Base-by-base conservation (phyloP, 192 early-diverging fungal genomes). In the Backusella tarrabulga region DNA sequence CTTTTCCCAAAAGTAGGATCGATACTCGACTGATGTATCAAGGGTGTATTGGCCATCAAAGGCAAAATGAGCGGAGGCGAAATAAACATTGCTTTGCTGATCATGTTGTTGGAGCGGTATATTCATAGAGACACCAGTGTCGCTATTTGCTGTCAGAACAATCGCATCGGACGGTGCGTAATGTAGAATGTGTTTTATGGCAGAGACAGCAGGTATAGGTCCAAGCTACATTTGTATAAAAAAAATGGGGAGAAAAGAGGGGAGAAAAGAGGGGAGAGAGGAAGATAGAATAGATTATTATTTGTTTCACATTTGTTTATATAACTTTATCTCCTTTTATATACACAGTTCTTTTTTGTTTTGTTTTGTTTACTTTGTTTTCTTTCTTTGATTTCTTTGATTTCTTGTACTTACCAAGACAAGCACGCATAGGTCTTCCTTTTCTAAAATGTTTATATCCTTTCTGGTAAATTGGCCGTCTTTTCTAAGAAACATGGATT, bases 1-100 rank as follows among this genome's bases (percentile, higher is more conserved):
- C 9, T 34, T 56, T 23, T 70, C 54, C 79, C 79, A 80, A 73
- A 80, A 80, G 44, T 76, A 75, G 26, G 79, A 80, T 71, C 79
- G 74, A 76, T 76, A 76, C 40, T 80, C 79, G 14, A 67, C 68
- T 0, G 66, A 54, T 44, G 46, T 71, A 12, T 72, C 41, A 0
- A 80, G 71, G 12, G 29, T 40, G 40, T 76, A 80, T 29, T 50
- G 42, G 4, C 72, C 79, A 34, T 68, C 46, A 63, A 76, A 70
- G 19, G 38, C 52, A 32, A 80, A 67, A 17, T 66, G 44, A 23
- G 70, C 74, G 8, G 68, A 42, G 26, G 68, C 79, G 67, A 71
- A 80, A 71, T 80, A 80, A 19, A 68, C 69, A 73, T 80, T 80
- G 34, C 17, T 76, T 46, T 66, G 68, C 41, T 71, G 42, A 4